phyloP scores from a whole-genome alignment of 768 basidiomycete species.

The Leccinum obscurum region DNA sequence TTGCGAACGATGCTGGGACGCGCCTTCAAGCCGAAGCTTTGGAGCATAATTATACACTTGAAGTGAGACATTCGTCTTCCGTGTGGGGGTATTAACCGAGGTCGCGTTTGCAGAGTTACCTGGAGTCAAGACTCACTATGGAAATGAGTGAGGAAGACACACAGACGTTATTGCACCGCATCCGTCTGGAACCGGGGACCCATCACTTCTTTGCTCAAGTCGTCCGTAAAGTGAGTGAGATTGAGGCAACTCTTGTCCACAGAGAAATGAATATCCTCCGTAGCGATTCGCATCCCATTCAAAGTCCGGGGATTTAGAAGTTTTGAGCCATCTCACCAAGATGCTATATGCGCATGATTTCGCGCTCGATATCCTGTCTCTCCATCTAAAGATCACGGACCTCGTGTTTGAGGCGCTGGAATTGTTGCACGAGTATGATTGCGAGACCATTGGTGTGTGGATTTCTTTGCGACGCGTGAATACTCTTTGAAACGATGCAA shows the following conservation, averaged over 20 bases:
- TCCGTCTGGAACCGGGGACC: constrained; percentile 55
- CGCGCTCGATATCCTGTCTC: constrained; percentile 65
- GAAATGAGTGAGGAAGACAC: constrained; percentile 47
- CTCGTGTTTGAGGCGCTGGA: constrained; percentile 62
- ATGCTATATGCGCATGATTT: constrained; percentile 57
- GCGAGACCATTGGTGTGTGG: constrained; percentile 72
- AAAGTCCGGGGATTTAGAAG: constrained; percentile 60
- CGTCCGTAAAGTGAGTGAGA: constrained; percentile 52
- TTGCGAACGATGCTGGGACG: constrained; percentile 47
- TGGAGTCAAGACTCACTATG: constrained; percentile 57
- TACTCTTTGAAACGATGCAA: constrained; percentile 1
- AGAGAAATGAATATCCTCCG: constrained; percentile 4
- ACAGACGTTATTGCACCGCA: constrained; percentile 34
- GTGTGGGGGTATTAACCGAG: constrained; percentile 6
- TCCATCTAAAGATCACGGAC: constrained; percentile 65
- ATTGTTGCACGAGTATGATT: constrained; percentile 73
- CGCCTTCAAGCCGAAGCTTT: constrained; percentile 59
- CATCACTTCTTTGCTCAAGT: constrained; percentile 60
- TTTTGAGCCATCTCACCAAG: constrained; percentile 69
- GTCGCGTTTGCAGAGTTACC: constrained; percentile 34
- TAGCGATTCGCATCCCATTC: constrained; percentile 62
- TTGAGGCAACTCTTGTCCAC: background rate
- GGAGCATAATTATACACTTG: constrained; percentile 58
- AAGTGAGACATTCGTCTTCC: constrained; percentile 38
- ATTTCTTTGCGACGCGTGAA: background rate